phyloP scores from a whole-genome alignment of 176 grass and related monocot species.

The Hsuehochloa calcarea region DNA sequence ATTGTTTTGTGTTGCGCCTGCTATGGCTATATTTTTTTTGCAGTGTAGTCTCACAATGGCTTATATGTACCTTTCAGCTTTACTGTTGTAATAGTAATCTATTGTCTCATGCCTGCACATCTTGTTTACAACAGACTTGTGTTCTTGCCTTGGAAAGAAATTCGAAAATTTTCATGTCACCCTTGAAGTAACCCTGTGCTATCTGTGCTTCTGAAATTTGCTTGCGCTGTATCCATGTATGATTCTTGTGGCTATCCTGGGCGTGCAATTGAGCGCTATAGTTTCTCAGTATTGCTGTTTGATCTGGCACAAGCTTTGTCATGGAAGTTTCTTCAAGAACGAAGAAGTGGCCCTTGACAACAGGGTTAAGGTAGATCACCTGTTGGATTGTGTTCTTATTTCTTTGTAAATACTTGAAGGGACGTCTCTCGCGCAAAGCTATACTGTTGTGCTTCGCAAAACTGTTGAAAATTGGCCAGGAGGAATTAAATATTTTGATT shows the following conservation, averaged over 20 bases:
- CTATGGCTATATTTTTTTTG: not conserved
- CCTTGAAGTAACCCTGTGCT: not conserved
- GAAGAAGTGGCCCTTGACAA: not conserved
- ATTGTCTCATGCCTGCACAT: not conserved
- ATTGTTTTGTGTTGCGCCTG: not conserved
- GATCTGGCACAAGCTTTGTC: not conserved
- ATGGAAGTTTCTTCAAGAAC: not conserved
- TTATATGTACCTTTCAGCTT: not conserved
- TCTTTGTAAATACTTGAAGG: not conserved
- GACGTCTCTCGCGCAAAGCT: not conserved
- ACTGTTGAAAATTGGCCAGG: not conserved
- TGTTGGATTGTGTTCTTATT: not conserved
- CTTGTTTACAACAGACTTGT: not conserved
- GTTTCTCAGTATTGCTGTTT: not conserved
- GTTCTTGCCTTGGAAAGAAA: not conserved
- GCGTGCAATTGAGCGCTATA: not conserved
- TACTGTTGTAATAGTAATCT: not conserved
- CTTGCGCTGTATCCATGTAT: not conserved
- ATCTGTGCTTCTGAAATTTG: not conserved
- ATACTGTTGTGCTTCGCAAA: not conserved
- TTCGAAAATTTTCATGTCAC: not conserved
- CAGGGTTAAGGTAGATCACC: not conserved
- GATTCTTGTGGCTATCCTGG: not conserved
- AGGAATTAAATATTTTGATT: not conserved
- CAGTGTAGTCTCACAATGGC: not conserved